phyloP scores from a whole-genome alignment of 768 basidiomycete species.

The Coprinellus micaceus region DNA sequence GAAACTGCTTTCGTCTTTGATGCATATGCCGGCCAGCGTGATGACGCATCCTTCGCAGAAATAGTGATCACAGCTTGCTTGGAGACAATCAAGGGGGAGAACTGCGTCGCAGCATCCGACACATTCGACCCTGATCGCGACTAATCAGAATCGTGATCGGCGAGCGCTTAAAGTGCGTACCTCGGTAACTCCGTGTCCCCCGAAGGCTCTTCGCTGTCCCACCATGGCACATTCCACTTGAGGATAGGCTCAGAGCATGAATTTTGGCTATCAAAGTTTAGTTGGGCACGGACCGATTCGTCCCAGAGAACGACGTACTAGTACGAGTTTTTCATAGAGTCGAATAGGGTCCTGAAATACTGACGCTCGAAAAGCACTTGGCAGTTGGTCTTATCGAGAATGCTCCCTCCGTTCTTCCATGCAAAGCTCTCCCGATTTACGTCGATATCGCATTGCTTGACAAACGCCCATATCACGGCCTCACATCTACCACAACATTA shows the following conservation, averaged over 20 bases:
- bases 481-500: neutral
- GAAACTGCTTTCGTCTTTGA: slow-evolving; percentile 4
- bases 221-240: neutral
- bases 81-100: neutral
- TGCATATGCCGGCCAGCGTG: slow-evolving; percentile 8
- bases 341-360: slow-evolving; percentile 3
- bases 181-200: neutral
- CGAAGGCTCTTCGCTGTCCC: neutral
- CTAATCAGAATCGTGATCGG: neutral
- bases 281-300: neutral
- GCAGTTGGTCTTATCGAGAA: slow-evolving; percentile 3
- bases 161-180: neutral
- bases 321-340: neutral
- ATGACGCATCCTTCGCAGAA: slow-evolving; percentile 10
- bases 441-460: slow-evolving; percentile 9
- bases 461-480: neutral
- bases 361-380: slow-evolving; percentile 3
- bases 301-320: neutral
- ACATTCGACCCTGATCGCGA: slow-evolving; percentile 4
- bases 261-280: neutral
- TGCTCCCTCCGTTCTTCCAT: neutral
- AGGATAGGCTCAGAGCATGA: neutral
- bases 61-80: slow-evolving; percentile 13
- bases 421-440: slow-evolving; percentile 3
- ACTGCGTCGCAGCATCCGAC: slow-evolving; percentile 3